Evolutionary conservation across 352 stramenopile species (phyloP).

Genomic region (Pelagophyceae sp.): DNA sequence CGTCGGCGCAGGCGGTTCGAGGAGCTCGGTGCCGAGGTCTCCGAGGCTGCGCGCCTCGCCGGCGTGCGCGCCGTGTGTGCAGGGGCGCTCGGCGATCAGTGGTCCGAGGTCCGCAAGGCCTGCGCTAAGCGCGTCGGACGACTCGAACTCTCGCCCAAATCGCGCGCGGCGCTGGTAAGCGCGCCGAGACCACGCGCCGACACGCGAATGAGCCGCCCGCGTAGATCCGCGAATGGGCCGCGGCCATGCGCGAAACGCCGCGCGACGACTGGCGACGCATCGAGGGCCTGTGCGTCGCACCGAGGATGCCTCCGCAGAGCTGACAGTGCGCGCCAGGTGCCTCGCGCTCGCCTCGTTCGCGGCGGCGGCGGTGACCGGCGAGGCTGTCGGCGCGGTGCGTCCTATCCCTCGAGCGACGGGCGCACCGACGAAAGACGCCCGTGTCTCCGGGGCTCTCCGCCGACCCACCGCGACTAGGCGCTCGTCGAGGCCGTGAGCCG

Average conservation of each 20-base stretch:
- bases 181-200: not conserved
- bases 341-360: not conserved
- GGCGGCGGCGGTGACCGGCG: no score
- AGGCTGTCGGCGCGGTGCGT: no score
- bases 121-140: not conserved
- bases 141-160: not conserved
- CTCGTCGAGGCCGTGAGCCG: not conserved
- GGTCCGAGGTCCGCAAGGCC: constrained; percentile 2
- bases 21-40: not conserved
- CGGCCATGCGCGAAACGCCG: not conserved
- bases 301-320: not conserved
- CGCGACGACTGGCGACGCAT: constrained; percentile 1
- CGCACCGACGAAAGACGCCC: not conserved
- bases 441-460: not conserved
- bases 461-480: not conserved
- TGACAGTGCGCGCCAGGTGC: not conserved
- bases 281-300: not conserved
- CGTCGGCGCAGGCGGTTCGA: no score
- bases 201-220: not conserved
- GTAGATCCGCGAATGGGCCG: not conserved
- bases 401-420: not conserved
- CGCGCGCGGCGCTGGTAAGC: not conserved
- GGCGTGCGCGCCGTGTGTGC: not conserved
- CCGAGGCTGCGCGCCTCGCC: not conserved
- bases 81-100: not conserved